phyloP scores from a whole-genome alignment of 2,329 filamentous ascomycete species.

The Myotisia sp. region DNA sequence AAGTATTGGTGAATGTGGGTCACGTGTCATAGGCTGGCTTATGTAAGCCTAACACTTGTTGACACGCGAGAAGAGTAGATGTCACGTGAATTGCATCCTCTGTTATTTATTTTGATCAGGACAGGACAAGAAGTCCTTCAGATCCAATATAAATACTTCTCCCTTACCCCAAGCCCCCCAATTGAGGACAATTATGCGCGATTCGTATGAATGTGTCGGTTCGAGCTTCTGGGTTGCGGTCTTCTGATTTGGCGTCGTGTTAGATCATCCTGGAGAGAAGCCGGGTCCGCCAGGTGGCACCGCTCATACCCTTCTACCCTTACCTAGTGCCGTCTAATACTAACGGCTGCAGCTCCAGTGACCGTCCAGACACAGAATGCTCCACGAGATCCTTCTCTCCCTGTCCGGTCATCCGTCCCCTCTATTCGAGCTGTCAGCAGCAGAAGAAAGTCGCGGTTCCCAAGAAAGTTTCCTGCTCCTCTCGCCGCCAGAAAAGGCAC shows the following conservation, averaged over 20 bases:
- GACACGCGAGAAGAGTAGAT: too few relatives aligned
- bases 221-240: constrained; percentile 31
- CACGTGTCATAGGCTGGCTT: too few relatives aligned
- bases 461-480: constrained; percentile 36
- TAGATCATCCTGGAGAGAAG: constrained; percentile 16
- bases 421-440: constrained; percentile 49
- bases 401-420: constrained; percentile 87
- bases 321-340: background rate
- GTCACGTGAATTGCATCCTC: background rate
- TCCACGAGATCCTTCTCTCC: constrained; percentile 95
- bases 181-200: background rate
- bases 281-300: constrained; percentile 16
- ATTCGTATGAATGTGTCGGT: constrained; percentile 30
- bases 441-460: constrained; percentile 36
- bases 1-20: too few relatives aligned
- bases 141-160: background rate
- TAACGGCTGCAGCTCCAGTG: background rate
- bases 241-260: constrained; percentile 30
- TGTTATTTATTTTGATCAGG: background rate
- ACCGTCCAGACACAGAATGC: constrained; percentile 45
- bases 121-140: background rate
- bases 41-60: too few relatives aligned
- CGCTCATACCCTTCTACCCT: background rate
- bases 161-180: background rate
- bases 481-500: constrained; percentile 67